Evolutionary conservation across 106 monocot species (phyloP).

Genomic region (Dioscorea dumetorum): DNA sequence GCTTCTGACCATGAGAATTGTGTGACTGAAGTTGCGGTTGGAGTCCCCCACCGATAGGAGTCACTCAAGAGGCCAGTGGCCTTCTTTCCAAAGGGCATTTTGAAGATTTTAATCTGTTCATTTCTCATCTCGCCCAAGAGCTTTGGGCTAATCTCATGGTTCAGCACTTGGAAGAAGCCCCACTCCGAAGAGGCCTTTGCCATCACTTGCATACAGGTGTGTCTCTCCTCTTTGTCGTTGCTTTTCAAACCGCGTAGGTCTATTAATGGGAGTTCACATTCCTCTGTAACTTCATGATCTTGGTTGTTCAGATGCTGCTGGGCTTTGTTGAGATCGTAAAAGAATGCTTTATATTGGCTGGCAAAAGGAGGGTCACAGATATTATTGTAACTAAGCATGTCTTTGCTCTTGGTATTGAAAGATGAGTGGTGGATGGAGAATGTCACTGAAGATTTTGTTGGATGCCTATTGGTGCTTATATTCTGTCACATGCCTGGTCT

Average conservation of each 20-base stretch:
- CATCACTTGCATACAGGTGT: conserved; percentile 30
- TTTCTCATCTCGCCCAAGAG: conserved; percentile 13
- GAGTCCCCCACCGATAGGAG: conserved; percentile 61
- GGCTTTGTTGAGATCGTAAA: too few relatives aligned
- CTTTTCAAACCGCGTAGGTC: conserved; percentile 16
- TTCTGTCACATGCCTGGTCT: too few relatives aligned
- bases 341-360: too few relatives aligned
- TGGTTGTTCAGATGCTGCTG: too few relatives aligned
- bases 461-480: too few relatives aligned
- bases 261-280: conserved; percentile 41
- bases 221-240: neutral
- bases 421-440: too few relatives aligned
- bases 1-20: conserved; percentile 68
- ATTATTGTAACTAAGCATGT: too few relatives aligned
- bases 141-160: conserved; percentile 30
- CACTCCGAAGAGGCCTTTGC: conserved; percentile 32
- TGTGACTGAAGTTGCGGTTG: conserved; percentile 25
- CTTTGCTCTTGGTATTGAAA: too few relatives aligned
- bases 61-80: conserved; percentile 19
- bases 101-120: conserved; percentile 32
- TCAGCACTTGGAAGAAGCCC: conserved; percentile 66
- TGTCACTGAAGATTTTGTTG: too few relatives aligned
- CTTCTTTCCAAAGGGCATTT: conserved; percentile 41
- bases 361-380: too few relatives aligned
- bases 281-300: neutral